Percentiles rank a stretch among this genome's conserved stretches.
Evolutionary conservation across 306 rosid genomes (phyloP).

Genomic region (Senna tora): DNA sequence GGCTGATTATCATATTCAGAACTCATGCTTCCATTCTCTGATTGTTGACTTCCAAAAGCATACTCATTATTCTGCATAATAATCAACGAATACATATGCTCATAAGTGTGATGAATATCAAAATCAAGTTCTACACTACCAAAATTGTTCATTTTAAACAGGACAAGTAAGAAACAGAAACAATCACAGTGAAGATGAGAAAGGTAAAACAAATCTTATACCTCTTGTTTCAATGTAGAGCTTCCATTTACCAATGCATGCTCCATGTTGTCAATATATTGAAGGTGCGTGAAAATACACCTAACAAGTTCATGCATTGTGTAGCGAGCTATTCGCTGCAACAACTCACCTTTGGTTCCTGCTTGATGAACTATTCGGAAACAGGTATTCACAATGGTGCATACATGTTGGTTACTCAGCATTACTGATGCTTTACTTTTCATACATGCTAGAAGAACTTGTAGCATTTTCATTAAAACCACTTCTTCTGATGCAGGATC

Average conservation of each 20-base stretch:
- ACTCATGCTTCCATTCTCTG: conserved; percentile 77
- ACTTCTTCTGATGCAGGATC: conserved; percentile 97
- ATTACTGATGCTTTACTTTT: conserved; percentile 89
- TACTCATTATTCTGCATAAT: conserved; percentile 53
- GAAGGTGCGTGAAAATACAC: conserved; percentile 92
- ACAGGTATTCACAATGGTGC: conserved; percentile 95
- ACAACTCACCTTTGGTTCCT: conserved; percentile 82
- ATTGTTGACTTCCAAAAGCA: conserved; percentile 38
- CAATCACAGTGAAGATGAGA: conserved; percentile 26
- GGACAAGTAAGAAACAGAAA: not conserved
- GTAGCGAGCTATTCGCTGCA: conserved; percentile 91
- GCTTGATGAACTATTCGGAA: conserved; percentile 98
- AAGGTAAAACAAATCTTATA: conserved; percentile 37
- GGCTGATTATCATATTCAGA: conserved; percentile 74
- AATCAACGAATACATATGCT: conserved; percentile 3
- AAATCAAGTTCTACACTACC: conserved; percentile 30
- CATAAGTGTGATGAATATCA: not conserved
- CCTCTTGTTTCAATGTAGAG: conserved; percentile 60
- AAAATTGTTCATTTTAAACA: conserved; percentile 31
- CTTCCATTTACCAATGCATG: conserved; percentile 69
- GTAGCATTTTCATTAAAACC: conserved; percentile 89
- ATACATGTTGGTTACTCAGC: conserved; percentile 97
- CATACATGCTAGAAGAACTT: conserved; percentile 96
- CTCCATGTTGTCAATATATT: conserved; percentile 77
- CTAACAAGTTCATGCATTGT: conserved; percentile 91